Evolutionary conservation across 2,329 filamentous ascomycete species (phyloP).

Genomic region (Chrysosporium keratinophilum): DNA sequence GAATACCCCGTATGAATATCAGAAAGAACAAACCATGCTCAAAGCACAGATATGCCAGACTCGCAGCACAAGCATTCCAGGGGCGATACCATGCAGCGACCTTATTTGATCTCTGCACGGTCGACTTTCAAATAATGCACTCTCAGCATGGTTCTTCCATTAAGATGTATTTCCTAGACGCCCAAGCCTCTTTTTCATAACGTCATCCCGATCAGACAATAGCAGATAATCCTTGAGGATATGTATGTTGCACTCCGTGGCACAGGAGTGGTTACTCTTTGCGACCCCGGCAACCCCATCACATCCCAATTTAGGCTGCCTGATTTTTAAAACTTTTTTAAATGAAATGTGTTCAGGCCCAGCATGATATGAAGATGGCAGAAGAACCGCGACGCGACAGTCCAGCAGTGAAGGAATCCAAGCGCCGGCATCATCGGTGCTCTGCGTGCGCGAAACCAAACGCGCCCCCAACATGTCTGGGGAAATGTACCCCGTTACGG

Average conservation of each 20-base stretch:
- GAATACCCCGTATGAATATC: too few relatives aligned
- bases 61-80: too few relatives aligned
- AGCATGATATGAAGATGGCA: too few relatives aligned
- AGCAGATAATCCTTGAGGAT: not conserved
- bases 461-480: too few relatives aligned
- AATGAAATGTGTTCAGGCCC: not conserved
- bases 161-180: not conserved
- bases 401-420: not conserved
- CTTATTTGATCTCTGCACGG: too few relatives aligned
- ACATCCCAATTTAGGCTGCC: slow-evolving; percentile 1
- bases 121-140: not conserved
- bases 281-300: not conserved
- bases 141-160: not conserved
- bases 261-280: not conserved
- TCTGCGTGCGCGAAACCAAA: too few relatives aligned
- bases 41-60: too few relatives aligned
- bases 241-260: not conserved
- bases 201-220: not conserved
- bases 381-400: not conserved
- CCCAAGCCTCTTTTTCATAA: not conserved
- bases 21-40: too few relatives aligned
- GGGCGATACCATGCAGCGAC: too few relatives aligned
- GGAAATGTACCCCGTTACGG: too few relatives aligned
- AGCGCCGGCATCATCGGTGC: too few relatives aligned
- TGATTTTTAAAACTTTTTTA: not conserved